These are phyloP conservation scores for Boeremia lycopersici DNA, from an alignment of 2,329 filamentous ascomycete species.

Conservation along the genomic window DNA sequence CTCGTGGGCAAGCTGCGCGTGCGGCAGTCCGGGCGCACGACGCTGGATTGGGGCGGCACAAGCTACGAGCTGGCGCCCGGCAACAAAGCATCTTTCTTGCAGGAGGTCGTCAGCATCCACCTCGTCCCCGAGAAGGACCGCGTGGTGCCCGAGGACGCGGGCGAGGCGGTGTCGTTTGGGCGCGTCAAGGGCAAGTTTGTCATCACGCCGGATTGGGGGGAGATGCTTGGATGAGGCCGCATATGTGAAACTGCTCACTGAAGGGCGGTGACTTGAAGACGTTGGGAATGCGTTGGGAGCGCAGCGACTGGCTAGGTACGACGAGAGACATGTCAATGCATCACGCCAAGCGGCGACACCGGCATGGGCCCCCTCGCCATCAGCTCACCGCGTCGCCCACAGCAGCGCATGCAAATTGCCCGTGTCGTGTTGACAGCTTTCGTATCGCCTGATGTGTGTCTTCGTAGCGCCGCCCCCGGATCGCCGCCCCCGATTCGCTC, in stretches of 20 bases:
- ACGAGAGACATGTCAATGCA: background rate
- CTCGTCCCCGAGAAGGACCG: conserved; percentile 44
- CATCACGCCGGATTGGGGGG: conserved; percentile 65
- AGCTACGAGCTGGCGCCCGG: conserved; percentile 64
- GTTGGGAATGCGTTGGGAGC: too few species aligned
- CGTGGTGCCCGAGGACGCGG: conserved; percentile 43
- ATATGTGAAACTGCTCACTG: too few species aligned
- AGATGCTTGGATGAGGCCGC: conserved; percentile 50
- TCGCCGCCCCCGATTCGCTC: conserved; percentile 11
- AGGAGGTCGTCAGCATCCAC: conserved; percentile 60
- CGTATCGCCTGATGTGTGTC: background rate
- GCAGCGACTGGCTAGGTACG: background rate
- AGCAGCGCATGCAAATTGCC: background rate
- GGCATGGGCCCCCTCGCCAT: background rate
- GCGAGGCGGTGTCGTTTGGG: conserved; percentile 62
- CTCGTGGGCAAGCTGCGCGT: conserved; percentile 66
- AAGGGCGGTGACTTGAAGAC: background rate
- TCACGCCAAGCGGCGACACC: background rate
- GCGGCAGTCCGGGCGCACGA: conserved; percentile 65
- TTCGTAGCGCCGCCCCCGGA: background rate
- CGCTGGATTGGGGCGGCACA: conserved; percentile 67
- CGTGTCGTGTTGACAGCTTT: background rate
- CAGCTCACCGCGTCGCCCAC: too few species aligned
- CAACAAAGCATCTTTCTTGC: conserved; percentile 62
- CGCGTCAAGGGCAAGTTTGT: conserved; percentile 70